Conservation (phyloP, 768 basidiomycete species). For the Lentinula boryana region DNA sequence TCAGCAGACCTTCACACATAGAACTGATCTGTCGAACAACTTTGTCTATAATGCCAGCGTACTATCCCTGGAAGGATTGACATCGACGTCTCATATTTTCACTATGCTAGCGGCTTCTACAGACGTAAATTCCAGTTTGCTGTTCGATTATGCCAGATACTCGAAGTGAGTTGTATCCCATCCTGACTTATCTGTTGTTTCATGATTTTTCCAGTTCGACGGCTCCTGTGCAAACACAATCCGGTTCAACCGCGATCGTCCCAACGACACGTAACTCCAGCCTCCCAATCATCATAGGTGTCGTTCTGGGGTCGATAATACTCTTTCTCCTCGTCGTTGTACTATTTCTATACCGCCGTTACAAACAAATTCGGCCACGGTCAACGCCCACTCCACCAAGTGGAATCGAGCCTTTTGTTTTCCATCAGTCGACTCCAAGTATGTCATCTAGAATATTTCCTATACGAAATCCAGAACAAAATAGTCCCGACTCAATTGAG, state of each 20-base stretch:
- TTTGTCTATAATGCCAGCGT: background rate
- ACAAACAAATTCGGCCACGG: background rate
- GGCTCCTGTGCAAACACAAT: background rate
- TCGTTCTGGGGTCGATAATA: background rate
- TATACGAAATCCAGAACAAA: background rate
- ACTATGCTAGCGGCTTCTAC: background rate
- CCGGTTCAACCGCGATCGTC: background rate
- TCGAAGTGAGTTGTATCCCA: background rate
- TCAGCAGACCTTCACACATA: background rate
- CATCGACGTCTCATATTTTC: background rate
- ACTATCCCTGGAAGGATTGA: background rate
- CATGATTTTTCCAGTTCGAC: background rate
- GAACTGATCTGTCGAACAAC: background rate
- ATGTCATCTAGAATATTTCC: background rate
- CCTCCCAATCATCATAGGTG: background rate
- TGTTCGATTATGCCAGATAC: slow-evolving; percentile 3
- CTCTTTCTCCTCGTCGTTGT: background rate
- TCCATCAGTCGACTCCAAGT: background rate
- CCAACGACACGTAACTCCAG: background rate
- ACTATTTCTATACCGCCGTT: background rate
- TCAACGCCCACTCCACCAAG: background rate
- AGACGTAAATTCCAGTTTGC: background rate
- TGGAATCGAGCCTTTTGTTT: background rate
- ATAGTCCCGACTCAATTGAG: background rate
- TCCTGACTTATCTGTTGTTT: background rate